Conservation (phyloP, 2,329 filamentous ascomycete species). For the Paecilomyces dactylethromorphus region DNA sequence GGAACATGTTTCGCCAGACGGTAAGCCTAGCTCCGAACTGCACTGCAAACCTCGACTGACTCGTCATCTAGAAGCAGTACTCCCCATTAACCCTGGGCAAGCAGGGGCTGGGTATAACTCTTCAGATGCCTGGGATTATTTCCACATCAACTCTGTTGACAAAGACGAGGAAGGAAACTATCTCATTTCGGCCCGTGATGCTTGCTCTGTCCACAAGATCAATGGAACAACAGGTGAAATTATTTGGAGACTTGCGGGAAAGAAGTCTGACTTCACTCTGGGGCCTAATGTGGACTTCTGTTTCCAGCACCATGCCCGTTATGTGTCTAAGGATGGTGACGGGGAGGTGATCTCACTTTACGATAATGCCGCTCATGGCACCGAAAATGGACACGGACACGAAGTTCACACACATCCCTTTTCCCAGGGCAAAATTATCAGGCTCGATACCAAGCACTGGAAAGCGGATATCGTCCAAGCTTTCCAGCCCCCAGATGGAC, state of each 20-base stretch:
- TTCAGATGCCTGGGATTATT: slow-evolving; percentile 43
- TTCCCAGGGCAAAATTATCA: slow-evolving; percentile 41
- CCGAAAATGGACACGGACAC: slow-evolving; percentile 10
- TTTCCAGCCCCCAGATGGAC: slow-evolving; percentile 43
- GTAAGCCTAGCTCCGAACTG: slow-evolving; percentile 24
- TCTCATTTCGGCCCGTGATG: slow-evolving; percentile 42
- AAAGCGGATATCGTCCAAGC: slow-evolving; percentile 42
- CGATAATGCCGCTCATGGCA: slow-evolving; percentile 47
- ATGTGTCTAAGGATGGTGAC: slow-evolving; percentile 37
- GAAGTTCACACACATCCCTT: slow-evolving; percentile 33
- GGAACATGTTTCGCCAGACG: slow-evolving; percentile 48
- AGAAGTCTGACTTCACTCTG: slow-evolving; percentile 38
- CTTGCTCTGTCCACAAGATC: slow-evolving; percentile 43
- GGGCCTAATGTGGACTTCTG: slow-evolving; percentile 40
- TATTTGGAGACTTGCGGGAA: slow-evolving; percentile 43
- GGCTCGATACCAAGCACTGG: slow-evolving; percentile 37
- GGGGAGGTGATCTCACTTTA: slow-evolving; percentile 49
- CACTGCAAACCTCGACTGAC: neutral
- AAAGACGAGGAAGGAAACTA: slow-evolving; percentile 39
- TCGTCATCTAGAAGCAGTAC: slow-evolving; percentile 33
- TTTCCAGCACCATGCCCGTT: slow-evolving; percentile 47
- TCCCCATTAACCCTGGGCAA: slow-evolving; percentile 43
- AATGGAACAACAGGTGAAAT: slow-evolving; percentile 41
- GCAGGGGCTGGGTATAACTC: slow-evolving; percentile 31
- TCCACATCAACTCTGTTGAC: slow-evolving; percentile 44